Percentiles rank a stretch among this genome's conserved stretches.
phyloP scores from a whole-genome alignment of 306 rosid species.

The Medicago ruthenica region DNA sequence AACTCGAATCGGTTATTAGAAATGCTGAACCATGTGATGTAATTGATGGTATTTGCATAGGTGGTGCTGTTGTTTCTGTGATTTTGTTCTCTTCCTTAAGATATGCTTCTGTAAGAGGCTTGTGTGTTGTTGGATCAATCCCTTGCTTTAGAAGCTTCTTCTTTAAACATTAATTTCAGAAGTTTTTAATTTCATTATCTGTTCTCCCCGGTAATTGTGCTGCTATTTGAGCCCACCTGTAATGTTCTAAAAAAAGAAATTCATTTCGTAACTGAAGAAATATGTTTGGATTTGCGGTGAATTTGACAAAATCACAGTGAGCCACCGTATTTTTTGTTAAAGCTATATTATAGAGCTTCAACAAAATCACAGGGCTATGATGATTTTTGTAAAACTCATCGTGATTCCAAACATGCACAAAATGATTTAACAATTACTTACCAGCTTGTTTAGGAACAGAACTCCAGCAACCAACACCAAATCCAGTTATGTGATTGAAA shows the following conservation, averaged over 20 bases:
- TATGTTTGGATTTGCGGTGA: no score
- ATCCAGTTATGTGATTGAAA: slow-evolving; percentile 82
- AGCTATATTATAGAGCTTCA: not conserved
- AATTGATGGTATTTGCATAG: slow-evolving; percentile 43
- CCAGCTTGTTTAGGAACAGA: slow-evolving; percentile 95
- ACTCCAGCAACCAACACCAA: slow-evolving; percentile 98
- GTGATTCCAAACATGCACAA: no score
- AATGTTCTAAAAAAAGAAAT: not conserved
- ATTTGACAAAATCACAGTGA: no score
- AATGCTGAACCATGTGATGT: slow-evolving; percentile 62
- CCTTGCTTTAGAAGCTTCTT: slow-evolving; percentile 96
- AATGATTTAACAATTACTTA: not conserved
- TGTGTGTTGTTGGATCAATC: slow-evolving; percentile 90
- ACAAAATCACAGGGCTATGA: not conserved
- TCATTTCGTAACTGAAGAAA: not conserved
- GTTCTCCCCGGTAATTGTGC: slow-evolving; percentile 97
- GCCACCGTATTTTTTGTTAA: no score
- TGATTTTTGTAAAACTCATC: no score
- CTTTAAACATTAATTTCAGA: slow-evolving; percentile 92
- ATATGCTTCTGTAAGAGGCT: slow-evolving; percentile 59
- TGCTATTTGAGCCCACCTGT: slow-evolving; percentile 98
- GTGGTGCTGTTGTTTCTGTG: slow-evolving; percentile 43
- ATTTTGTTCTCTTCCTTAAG: slow-evolving; percentile 50
- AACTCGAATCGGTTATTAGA: slow-evolving; percentile 54
- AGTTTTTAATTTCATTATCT: slow-evolving; percentile 92